Evolutionary conservation across 306 rosid genomes (phyloP).

Genomic region (Lablab purpureus): DNA sequence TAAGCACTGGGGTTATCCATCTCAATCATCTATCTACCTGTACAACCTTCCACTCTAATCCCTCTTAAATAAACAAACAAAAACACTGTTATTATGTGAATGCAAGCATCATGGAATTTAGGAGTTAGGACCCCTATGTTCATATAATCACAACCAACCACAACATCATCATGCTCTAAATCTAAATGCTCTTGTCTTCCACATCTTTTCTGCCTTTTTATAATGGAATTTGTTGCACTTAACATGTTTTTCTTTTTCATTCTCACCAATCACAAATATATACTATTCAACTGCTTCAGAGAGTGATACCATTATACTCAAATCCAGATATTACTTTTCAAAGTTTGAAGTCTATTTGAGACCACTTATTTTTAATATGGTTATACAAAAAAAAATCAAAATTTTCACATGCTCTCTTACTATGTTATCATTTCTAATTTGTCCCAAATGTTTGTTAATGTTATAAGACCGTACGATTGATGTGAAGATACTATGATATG

Average conservation of each 20-base stretch:
- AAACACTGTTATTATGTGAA: background rate
- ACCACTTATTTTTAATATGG: background rate
- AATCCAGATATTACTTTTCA: no score
- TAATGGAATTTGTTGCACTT: background rate
- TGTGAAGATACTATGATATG: background rate
- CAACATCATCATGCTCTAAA: constrained; percentile 6
- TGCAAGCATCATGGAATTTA: constrained; percentile 17
- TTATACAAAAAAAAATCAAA: background rate
- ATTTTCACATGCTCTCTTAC: background rate
- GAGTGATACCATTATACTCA: no score
- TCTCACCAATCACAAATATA: no score
- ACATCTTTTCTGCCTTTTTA: background rate
- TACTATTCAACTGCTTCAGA: no score
- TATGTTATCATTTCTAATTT: background rate
- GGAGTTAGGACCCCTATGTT: background rate
- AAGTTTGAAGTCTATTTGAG: background rate
- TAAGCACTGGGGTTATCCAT: constrained; percentile 35
- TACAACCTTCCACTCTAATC: constrained; percentile 5
- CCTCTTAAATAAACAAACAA: constrained; percentile 20
- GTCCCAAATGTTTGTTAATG: background rate
- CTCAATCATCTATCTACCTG: constrained; percentile 39
- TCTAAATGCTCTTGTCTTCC: background rate
- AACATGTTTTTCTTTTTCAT: no score
- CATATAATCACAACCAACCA: constrained; percentile 19
- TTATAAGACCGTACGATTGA: background rate